phyloP scores from a whole-genome alignment of 768 basidiomycete genomes.

The Rhizopogon vesiculosus region DNA sequence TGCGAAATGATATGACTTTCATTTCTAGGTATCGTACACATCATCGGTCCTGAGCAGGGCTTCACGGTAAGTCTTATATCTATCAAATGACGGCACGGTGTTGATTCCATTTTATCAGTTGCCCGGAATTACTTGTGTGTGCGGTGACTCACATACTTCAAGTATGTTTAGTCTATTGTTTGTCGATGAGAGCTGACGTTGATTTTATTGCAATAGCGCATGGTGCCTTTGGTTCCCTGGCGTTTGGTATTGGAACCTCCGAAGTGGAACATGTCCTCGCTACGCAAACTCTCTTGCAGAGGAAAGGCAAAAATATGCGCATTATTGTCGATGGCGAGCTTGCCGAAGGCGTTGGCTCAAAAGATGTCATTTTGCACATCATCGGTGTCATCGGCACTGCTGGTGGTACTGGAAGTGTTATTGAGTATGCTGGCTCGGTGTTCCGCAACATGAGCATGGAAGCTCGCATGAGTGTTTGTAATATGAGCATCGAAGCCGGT shows the following conservation, averaged over 20 bases:
- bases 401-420: conserved; percentile 86
- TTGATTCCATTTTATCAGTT: conserved; percentile 34
- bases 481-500: conserved; percentile 95
- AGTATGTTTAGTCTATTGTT: conserved; percentile 42
- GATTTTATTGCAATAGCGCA: conserved; percentile 50
- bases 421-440: conserved; percentile 88
- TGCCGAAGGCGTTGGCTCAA: conserved; percentile 77
- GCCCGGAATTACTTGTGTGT: conserved; percentile 79
- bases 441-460: conserved; percentile 87
- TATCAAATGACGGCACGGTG: neutral
- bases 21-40: conserved; percentile 73
- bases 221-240: conserved; percentile 89
- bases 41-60: conserved; percentile 92
- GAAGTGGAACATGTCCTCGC: conserved; percentile 94
- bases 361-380: conserved; percentile 88
- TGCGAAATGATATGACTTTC: neutral
- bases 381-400: conserved; percentile 93
- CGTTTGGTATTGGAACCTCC: conserved; percentile 91
- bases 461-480: conserved; percentile 86
- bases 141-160: conserved; percentile 92
- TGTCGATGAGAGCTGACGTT: neutral
- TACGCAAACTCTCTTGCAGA: conserved; percentile 84
- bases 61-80: conserved; percentile 56
- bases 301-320: conserved; percentile 89
- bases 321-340: conserved; percentile 84